Evolutionary conservation across 352 stramenopile species (phyloP).

Genomic region (Aphanomyces cochlioides): DNA sequence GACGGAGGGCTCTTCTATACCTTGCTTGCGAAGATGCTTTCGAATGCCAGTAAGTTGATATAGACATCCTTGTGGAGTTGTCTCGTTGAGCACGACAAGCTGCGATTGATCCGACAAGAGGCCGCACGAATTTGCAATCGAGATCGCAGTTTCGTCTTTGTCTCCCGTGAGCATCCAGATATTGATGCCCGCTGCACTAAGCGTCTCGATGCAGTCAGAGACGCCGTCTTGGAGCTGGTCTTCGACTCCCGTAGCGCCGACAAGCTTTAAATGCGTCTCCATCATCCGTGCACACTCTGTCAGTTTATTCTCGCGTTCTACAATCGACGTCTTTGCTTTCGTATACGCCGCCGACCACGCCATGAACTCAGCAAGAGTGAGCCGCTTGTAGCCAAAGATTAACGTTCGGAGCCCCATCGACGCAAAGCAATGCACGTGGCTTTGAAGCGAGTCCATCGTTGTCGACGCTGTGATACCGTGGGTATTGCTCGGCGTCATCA

Average conservation of each 20-base stretch:
- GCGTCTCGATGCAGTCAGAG: constrained; percentile 92
- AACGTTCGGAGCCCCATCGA: constrained; percentile 84
- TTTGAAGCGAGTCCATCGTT: constrained; percentile 30
- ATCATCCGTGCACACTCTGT: constrained; percentile 68
- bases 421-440: constrained; percentile 86
- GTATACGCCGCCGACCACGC: constrained; percentile 77
- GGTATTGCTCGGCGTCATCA: constrained; percentile 48
- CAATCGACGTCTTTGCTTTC: constrained; percentile 56
- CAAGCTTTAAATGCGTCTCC: constrained; percentile 82
- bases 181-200: constrained; percentile 95
- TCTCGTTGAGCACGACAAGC: constrained; percentile 31
- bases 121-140: constrained; percentile 96
- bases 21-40: constrained; percentile 28
- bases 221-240: constrained; percentile 97
- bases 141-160: constrained; percentile 99
- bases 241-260: constrained; percentile 96
- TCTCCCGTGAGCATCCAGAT: constrained; percentile 99
- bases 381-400: constrained; percentile 57
- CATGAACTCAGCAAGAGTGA: constrained; percentile 58
- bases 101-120: constrained; percentile 84
- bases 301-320: constrained; percentile 57
- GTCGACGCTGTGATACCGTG: constrained; percentile 34
- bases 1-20: not conserved
- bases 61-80: constrained; percentile 12
- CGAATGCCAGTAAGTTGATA: constrained; percentile 23